Percentiles rank a stretch among this genome's conserved stretches.
Evolutionary conservation across 2,329 filamentous ascomycete species (phyloP).

Genomic region (Tolypocladium nubicola): DNA sequence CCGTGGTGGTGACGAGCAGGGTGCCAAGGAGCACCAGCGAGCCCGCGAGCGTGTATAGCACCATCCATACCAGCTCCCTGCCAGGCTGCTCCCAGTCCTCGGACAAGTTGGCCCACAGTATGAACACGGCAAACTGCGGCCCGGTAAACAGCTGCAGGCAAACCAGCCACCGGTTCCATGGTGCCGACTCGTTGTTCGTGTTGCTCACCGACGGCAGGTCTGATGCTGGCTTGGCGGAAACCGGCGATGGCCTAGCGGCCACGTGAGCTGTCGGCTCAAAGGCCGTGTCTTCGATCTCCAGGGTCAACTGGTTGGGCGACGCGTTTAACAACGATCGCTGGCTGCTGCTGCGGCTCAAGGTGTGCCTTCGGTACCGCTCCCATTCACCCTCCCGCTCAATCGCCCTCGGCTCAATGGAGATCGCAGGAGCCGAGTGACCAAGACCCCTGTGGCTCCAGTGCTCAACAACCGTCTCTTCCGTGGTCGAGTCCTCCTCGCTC

Average conservation of each 20-base stretch:
- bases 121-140: constrained; percentile 69
- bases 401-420: constrained; percentile 22
- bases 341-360: constrained; percentile 19
- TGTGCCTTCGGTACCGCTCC: constrained; percentile 45
- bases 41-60: constrained; percentile 54
- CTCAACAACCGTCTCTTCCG: constrained; percentile 17
- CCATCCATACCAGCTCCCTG: constrained; percentile 41
- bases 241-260: not conserved
- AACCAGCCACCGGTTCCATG: constrained; percentile 90
- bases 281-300: constrained; percentile 11
- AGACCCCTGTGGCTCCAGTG: constrained; percentile 13
- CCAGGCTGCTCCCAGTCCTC: constrained; percentile 46
- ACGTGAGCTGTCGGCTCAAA: constrained; percentile 2
- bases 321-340: constrained; percentile 2
- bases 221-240: constrained; percentile 19
- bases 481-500: constrained; percentile 28
- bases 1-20: constrained; percentile 58
- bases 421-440: constrained; percentile 21
- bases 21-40: constrained; percentile 58
- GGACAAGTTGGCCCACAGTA: constrained; percentile 60
- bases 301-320: constrained; percentile 8
- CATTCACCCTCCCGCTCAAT: constrained; percentile 42
- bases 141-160: constrained; percentile 77
- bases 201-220: constrained; percentile 20
- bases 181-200: constrained; percentile 31